Evolutionary conservation across 495 filamentous ascomycete genomes (phyloP), one percentile per base, ranked within the genome.

Genomic region (Hamigera avellanea): DNA sequence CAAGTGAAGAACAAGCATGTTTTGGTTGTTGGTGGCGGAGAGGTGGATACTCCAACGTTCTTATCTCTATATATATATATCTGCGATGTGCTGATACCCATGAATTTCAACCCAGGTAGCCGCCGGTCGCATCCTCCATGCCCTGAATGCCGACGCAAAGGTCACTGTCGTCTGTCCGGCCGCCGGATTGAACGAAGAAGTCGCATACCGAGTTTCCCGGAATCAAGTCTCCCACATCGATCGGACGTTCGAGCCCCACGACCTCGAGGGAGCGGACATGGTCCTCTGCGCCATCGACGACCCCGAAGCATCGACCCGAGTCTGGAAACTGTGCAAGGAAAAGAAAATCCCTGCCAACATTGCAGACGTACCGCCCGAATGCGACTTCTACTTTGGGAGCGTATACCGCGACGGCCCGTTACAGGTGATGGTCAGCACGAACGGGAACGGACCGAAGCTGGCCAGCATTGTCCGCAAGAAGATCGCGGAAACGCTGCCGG

Each of bases 381-480:
- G 91, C 54, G 91, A 98, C 50, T 98, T 98, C 53, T 98, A 95
- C 60, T 98, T 98, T 57, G 91, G 91, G 32, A 87, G 81, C 57
- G 76, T 95, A 19, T 83, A 98, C 64, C 76, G 91, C 15, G 93
- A 96, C 57, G 91, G 91, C 0, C 93, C 91, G 8, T 57, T 98
- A 42, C 91, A 98, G 67, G 75, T 98, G 43, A 98, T 98, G 91
- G 87, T 98, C 33, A 87, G 81, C 56, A 98, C 91, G 8, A 96
- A 96, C 55, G 91, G 91, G 6, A 96, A 95, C 53, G 91, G 91
- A 0, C 91, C 91, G 1, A 81, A 89, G 61, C 56, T 96, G 39
- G 91, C 91, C 9, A 89, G 81, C 42, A 78, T 89, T 37, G 79
- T 98, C 26, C 63, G 93, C 33, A 73, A 80, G 57, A 75, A 81